phyloP scores from a whole-genome alignment of 108 stramenopile species.

The Fragilaria crotonensis region DNA sequence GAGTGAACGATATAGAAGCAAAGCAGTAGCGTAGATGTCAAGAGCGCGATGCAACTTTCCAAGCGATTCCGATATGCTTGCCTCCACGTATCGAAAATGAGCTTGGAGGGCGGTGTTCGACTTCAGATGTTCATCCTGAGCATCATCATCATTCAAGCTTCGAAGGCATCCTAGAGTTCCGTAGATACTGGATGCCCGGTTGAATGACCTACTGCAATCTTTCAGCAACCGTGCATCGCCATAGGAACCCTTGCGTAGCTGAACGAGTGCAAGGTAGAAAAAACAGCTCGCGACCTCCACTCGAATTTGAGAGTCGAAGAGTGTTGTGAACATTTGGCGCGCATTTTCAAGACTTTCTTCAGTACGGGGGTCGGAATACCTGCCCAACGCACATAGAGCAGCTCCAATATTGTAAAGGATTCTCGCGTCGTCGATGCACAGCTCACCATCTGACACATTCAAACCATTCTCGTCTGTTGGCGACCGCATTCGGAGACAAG shows the following conservation, averaged over 20 bases:
- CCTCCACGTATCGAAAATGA: constrained; percentile 9
- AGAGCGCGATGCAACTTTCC: constrained; percentile 20
- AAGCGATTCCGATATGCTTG: constrained; percentile 22
- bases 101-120: background rate
- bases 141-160: too few species aligned
- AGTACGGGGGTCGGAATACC: background rate
- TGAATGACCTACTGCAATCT: background rate
- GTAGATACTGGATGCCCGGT: background rate
- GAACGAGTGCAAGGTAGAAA: constrained; percentile 6
- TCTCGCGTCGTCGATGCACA: constrained; percentile 1
- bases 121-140: background rate
- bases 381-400: constrained; percentile 7
- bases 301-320: background rate
- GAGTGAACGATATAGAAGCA: constrained; percentile 21
- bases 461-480: background rate
- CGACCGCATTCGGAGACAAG: constrained; percentile 21
- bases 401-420: constrained; percentile 5
- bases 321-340: background rate
- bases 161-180: background rate
- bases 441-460: background rate
- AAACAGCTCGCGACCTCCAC: constrained; percentile 1
- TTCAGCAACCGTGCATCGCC: background rate
- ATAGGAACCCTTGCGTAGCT: background rate
- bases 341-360: constrained; percentile 6
- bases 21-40: constrained; percentile 17